A percentile compares a stretch with the other conserved stretches of the same genome.
phyloP scores from a whole-genome alignment of 768 basidiomycete genomes.

The Amanita rimosa region DNA sequence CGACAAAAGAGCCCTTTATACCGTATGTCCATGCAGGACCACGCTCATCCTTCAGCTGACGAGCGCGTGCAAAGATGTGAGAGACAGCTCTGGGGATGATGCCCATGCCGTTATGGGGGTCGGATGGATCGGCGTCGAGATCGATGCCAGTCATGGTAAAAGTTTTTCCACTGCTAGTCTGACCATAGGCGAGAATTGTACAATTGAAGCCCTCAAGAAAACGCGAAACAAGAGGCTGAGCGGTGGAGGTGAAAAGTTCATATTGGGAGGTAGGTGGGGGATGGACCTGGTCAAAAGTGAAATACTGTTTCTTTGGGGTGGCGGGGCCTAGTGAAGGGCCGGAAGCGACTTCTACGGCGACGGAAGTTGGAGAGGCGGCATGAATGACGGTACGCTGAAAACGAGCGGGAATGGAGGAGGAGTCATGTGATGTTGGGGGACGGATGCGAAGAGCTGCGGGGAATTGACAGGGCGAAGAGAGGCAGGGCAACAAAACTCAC shows the following conservation, averaged over 20 bases:
- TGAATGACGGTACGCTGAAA: slow-evolving; percentile 89
- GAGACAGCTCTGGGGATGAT: slow-evolving; percentile 93
- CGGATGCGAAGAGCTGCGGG: slow-evolving; percentile 75
- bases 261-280: slow-evolving; percentile 77
- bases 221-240: slow-evolving; percentile 73
- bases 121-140: slow-evolving; percentile 77
- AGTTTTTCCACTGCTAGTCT: slow-evolving; percentile 94
- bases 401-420: slow-evolving; percentile 79
- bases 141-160: slow-evolving; percentile 97
- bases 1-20: slow-evolving; percentile 89
- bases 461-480: neutral
- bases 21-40: slow-evolving; percentile 64
- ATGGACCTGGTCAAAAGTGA: slow-evolving; percentile 93
- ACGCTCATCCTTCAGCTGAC: slow-evolving; percentile 68
- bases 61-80: slow-evolving; percentile 72
- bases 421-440: slow-evolving; percentile 77
- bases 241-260: slow-evolving; percentile 76
- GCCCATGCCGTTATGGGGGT: slow-evolving; percentile 78
- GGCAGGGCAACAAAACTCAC: slow-evolving; percentile 35
- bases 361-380: slow-evolving; percentile 57
- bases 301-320: slow-evolving; percentile 68
- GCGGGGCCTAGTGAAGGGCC: slow-evolving; percentile 38
- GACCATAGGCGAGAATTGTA: slow-evolving; percentile 95
- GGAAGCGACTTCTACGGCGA: slow-evolving; percentile 70
- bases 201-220: slow-evolving; percentile 96